phyloP scores from a whole-genome alignment of 2,329 filamentous ascomycete genomes.

The Curvularia verruculosa region DNA sequence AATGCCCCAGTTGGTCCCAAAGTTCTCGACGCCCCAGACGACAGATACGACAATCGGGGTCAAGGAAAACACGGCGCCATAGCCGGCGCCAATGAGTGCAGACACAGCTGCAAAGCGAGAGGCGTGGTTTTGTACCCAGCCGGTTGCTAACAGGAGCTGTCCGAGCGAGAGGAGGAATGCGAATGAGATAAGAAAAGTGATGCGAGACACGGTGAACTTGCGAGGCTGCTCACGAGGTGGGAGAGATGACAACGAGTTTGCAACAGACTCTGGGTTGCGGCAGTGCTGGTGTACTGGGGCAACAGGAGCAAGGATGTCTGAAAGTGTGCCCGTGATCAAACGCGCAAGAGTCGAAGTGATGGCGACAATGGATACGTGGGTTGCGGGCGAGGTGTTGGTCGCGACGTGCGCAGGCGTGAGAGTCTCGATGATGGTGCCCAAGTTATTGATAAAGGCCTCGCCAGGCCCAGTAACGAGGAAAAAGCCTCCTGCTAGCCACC shows the following conservation, averaged over 20 bases:
- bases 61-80: conserved; percentile 88
- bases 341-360: conserved; percentile 89
- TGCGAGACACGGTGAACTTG: conserved; percentile 71
- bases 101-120: conserved; percentile 87
- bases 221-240: conserved; percentile 26
- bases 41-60: conserved; percentile 93
- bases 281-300: conserved; percentile 62
- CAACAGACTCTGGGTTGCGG: conserved; percentile 54
- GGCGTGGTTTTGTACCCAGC: conserved; percentile 73
- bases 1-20: conserved; percentile 97
- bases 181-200: conserved; percentile 79
- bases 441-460: conserved; percentile 97
- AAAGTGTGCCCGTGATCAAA: conserved; percentile 85
- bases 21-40: conserved; percentile 98
- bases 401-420: conserved; percentile 70
- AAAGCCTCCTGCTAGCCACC: conserved; percentile 89
- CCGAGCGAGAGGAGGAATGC: conserved; percentile 83
- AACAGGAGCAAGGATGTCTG: conserved; percentile 78
- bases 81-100: conserved; percentile 83
- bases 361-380: conserved; percentile 91
- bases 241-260: conserved; percentile 50
- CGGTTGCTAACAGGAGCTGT: conserved; percentile 78
- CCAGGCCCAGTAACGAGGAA: conserved; percentile 92
- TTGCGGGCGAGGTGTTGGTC: conserved; percentile 69
- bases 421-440: conserved; percentile 91